These are phyloP conservation scores for Chrysosporium queenslandicum DNA, from an alignment of 2,329 filamentous ascomycete genomes.

Conservation along the genomic window DNA sequence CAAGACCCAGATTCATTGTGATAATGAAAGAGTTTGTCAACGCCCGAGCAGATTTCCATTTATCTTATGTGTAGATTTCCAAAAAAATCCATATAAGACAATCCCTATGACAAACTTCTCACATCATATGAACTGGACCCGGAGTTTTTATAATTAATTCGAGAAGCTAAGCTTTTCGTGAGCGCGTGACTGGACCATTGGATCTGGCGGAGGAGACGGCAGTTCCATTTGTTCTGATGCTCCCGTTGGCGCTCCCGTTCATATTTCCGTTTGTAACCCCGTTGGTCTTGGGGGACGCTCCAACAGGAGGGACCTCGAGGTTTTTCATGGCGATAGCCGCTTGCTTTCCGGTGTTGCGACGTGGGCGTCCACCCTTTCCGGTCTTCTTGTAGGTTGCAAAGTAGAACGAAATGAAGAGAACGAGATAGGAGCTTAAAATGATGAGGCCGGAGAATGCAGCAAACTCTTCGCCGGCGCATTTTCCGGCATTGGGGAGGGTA, in stretches of 20 bases:
- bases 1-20: not conserved
- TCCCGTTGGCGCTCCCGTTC: conserved; percentile 8
- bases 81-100: too few relatives aligned
- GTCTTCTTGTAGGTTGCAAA: conserved; percentile 74
- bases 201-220: conserved; percentile 32
- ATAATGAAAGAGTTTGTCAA: not conserved
- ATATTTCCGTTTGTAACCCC: conserved; percentile 19
- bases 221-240: conserved; percentile 13
- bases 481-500: conserved; percentile 64
- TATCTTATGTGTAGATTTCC: not conserved
- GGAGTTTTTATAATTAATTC: not conserved
- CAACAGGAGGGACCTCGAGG: conserved; percentile 48
- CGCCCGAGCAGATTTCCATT: not conserved
- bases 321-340: conserved; percentile 74
- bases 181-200: conserved; percentile 38
- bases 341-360: conserved; percentile 63
- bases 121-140: too few relatives aligned
- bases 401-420: conserved; percentile 95
- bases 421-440: conserved; percentile 78
- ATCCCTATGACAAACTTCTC: too few relatives aligned
- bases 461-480: conserved; percentile 84
- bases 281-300: conserved; percentile 25
- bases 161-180: conserved; percentile 37
- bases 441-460: conserved; percentile 78
- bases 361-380: conserved; percentile 26